Base-by-base conservation (phyloP, 2,329 filamentous ascomycete genomes). In the Trichocomaceae sp. region DNA sequence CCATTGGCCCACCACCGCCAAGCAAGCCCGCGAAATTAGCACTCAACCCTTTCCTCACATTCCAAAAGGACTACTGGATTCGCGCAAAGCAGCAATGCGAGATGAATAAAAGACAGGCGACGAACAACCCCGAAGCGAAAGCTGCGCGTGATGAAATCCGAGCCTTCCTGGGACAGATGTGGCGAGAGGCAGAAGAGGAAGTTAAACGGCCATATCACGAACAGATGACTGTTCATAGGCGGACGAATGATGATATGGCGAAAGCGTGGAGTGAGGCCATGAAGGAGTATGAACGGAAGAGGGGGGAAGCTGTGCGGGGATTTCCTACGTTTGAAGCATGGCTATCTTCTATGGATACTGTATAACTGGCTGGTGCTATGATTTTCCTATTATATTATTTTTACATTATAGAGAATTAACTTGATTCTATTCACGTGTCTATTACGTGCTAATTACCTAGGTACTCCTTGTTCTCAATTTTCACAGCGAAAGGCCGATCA, bases 31-130 rank as follows among this genome's bases (percentile, higher is more conserved):
- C 78, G 50, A 88, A 92, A 60, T 80, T 85, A 0, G 83, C 86
- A 0, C 83, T 86, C 3, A 97, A 95, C 65, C 87, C 92, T 0
- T 97, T 96, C 70, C 79, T 95, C 26, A 79, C 96, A 49, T 99
- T 88, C 72, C 92, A 90, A 67, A 95, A 90, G 62, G 85, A 84
- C 63, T 78, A 81, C 59, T 86, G 83, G 83, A 75, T 78, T 45
- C 74, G 75, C 39, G 81, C 80, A 61, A 84, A 84, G 65, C 72
- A 80, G 3, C 80, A 86, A 63, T 86, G 84, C 64, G 84, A 90
- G n/a, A 82, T 85, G 51, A 82, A 80, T n/a, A 82, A 85, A 26
- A 79, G 80, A 54, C 76, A 80, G 3, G 79, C 82, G 31, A 85
- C 84, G 50, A 82, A 82, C 10, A 85, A 86, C 61, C 75, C 83